Evolutionary conservation across 148 eudicot genomes (phyloP), one percentile per base, ranked within the genome.

Genomic region (Linanthus parryae): DNA sequence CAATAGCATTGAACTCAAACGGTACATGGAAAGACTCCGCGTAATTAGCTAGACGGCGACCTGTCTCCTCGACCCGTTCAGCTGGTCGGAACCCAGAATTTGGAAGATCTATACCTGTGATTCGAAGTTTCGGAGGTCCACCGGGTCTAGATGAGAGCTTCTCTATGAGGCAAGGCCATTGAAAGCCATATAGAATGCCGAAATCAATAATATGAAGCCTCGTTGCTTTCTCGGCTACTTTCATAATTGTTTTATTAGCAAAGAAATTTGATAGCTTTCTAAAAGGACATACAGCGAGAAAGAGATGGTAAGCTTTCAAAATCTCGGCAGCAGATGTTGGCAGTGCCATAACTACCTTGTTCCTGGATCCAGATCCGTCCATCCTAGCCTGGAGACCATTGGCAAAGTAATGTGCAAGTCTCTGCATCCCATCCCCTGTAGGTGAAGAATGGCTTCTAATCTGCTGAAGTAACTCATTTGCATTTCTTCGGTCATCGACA

Each of bases 101-200:
- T 19, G 96, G 96, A 57, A 69, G 61, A 58, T 88, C 96, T 57
- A 88, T 59, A 14, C 96, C 96, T 6, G 96, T 88, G 9, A 88
- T 67, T 13, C 83, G 82, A 28, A 88, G 80, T 28, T 61, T 70
- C 5, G 96, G 96, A 14, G 96, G 96, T 6, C 96, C 92, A 48
- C 83, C 92, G 2, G 87, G 73, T 56, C 81, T 80, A 39, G 74
- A 49, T 10, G 96, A 71, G 40, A 88, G 79, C 7, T 75, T 72
- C 48, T 88, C 77, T 29, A 88, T 59, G 9, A 88, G 63, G 39
- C 68, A 62, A 39, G 96, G 96, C 88, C 92, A 88, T 45, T 88
- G 96, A 56, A 83, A 88, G 21, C 96, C 96, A 22, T 78, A 84
- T 11, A 83, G 73, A 41, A 85, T 74, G 24, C 95, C 95, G 29